Evolutionary conservation across 1,139 yeast genomes (phyloP).

Genomic region (Candida sp.): DNA sequence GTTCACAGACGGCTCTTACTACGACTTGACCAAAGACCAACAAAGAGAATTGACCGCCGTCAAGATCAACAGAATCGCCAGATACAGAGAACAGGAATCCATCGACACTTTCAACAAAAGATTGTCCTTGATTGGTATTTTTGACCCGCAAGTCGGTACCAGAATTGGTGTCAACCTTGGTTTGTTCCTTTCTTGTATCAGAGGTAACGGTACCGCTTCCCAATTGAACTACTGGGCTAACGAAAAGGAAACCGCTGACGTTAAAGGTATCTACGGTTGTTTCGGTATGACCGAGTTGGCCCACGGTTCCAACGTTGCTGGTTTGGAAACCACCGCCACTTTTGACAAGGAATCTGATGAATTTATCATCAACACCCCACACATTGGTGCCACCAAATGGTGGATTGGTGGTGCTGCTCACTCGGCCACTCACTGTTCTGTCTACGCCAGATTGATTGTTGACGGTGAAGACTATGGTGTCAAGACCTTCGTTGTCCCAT

Average conservation of each 20-base stretch:
- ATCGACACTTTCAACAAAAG: slow-evolving; percentile 40
- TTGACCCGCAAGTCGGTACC: slow-evolving; percentile 62
- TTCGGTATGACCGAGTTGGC: slow-evolving; percentile 56
- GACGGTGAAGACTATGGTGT: slow-evolving; percentile 52
- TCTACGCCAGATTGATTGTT: slow-evolving; percentile 48
- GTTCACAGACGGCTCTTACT: slow-evolving; percentile 35
- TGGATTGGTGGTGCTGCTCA: slow-evolving; percentile 59
- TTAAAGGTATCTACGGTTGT: slow-evolving; percentile 49
- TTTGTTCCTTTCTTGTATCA: slow-evolving; percentile 67
- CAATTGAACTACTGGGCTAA: slow-evolving; percentile 47
- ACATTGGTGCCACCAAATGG: slow-evolving; percentile 56
- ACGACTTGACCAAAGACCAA: slow-evolving; percentile 40
- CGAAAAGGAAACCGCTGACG: slow-evolving; percentile 37
- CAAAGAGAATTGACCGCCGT: slow-evolving; percentile 40
- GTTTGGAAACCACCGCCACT: slow-evolving; percentile 52
- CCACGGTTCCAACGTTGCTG: slow-evolving; percentile 52
- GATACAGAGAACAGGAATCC: slow-evolving; percentile 42
- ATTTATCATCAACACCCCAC: slow-evolving; percentile 51
- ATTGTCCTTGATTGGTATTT: slow-evolving; percentile 59
- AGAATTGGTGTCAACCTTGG: slow-evolving; percentile 69
- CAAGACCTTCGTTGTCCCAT: slow-evolving; percentile 52
- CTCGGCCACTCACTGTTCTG: slow-evolving; percentile 49
- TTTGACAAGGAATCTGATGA: slow-evolving; percentile 44
- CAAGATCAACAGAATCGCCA: slow-evolving; percentile 41
- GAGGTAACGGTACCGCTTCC: slow-evolving; percentile 69